Base-by-base conservation (phyloP, 192 early-diverging fungal genomes). In the Funneliformis geosporum region DNA sequence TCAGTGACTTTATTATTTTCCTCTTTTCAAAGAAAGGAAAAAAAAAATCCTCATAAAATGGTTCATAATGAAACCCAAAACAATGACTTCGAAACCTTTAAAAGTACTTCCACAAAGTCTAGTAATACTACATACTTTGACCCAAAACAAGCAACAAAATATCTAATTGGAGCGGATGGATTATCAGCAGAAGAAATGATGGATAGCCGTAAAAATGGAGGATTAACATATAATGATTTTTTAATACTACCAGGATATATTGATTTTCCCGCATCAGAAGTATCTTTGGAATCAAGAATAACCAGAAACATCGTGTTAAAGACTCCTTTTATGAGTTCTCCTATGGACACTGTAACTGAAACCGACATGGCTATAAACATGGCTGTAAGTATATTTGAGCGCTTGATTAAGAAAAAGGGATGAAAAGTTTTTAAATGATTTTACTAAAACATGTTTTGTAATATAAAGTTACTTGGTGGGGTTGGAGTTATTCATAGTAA, bases 281-380 rank as follows among this genome's bases (percentile, higher is more conserved):
- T 95, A 46, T 86, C 87, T 69, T 90, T 96, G 68, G 94, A 95
- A 80, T 93, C 93, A 81, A 89, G 89, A 82, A 92, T 99, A 79
- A 98, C 96, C 25, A 95, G 92, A 86, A 91, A 95, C 78, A 96
- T 95, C 80, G 86, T 89, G 68, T 89, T 99, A 87, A 95, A 95
- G 85, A 95, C 96, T 14, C 98, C 98, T 7, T 94, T 99, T 84
- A 81, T 97, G 81, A 97, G 95, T 25, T 94, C 92, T 75, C 98
- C 96, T 73, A 99, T 99, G 98, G 98, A 99, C 85, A 99, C 98
- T 44, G 98, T 99, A 27, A 98, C 98, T 42, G 97, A 99, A 88
- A 88, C 94, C 18, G 92, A 95, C n/a, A 99, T 99, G 98, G 98
- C 98, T 59, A 95, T 98, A 83, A 92, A 94, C 79, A 97, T 99